Evolutionary conservation across 495 filamentous ascomycete species (phyloP), one percentile per base, ranked within the genome.

Genomic region (Talaromyces adpressus): DNA sequence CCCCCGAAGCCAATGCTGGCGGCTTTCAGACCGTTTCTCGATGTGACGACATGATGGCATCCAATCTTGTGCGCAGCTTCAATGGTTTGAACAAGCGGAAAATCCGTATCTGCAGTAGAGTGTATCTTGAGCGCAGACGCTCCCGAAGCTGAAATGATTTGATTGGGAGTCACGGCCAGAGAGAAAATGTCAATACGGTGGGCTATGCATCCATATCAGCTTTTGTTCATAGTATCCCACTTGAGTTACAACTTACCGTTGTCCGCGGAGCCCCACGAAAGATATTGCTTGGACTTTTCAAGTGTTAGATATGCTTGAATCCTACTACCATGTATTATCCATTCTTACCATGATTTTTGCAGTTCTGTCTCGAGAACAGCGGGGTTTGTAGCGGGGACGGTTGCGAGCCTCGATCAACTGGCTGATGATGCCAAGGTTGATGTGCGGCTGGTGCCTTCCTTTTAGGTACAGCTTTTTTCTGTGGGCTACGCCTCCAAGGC

Each of bases 271-370:
- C 96, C 91, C 63, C 87, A 87, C 62, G 92, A 92, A 39, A 98
- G 85, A 72, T 97, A 98, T 89, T 97, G 95, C 79, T 97, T 96
- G 61, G 94, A 98, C 95, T 98, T 68, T 18, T 34, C 20, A 20
- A 52, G 59, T 59, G 65, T 64, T 60, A 63, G 60, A 62, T 16
- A 12, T 53, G 18, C 11, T 30, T 23, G 9, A 4, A 51, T 3
- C 20, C 16, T 32, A 9, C 3, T 14, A 6, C 12, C 27, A 32
- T 30, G 8, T 34, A 20, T 23, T 47, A 2, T 23, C 18, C 61
- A 6, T 23, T 27, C 61, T 62, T 18, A 63, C 62, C 62, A 63
- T 63, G 34, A 22, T 41, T 60, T 59, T 41, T 1, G 12, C 58
- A 39, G 16, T n/a, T 34, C 56, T 39, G 18, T 60, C 58, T 16